Percentiles rank a stretch among this genome's conserved stretches.
Conservation (phyloP, 192 early-diverging fungal species). For the Coemansia sp. region DNA sequence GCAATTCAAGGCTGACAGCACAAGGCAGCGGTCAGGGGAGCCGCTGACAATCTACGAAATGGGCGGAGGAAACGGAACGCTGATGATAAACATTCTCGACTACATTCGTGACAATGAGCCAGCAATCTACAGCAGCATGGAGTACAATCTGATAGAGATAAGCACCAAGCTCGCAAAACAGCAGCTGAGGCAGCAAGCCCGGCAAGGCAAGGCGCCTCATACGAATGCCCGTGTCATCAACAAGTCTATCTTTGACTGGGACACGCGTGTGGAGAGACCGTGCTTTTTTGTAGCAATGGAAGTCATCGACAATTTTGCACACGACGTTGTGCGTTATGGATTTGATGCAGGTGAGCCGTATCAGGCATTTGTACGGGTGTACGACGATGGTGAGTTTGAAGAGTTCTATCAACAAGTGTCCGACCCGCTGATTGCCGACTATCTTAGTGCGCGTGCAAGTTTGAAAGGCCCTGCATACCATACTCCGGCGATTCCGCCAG, state of each 20-base stretch:
- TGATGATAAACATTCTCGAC: slow-evolving; percentile 92
- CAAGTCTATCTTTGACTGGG: slow-evolving; percentile 91
- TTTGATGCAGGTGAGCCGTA: slow-evolving; percentile 66
- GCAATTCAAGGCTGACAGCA: slow-evolving; percentile 64
- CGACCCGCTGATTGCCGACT: slow-evolving; percentile 76
- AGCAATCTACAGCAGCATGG: slow-evolving; percentile 71
- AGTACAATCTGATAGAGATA: slow-evolving; percentile 94
- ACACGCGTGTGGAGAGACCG: slow-evolving; percentile 61
- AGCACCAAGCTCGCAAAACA: slow-evolving; percentile 74
- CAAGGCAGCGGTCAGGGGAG: slow-evolving; percentile 43
- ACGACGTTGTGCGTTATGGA: slow-evolving; percentile 92
- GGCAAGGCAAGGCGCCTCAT: slow-evolving; percentile 41
- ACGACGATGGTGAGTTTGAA: slow-evolving; percentile 79
- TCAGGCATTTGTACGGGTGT: slow-evolving; percentile 80
- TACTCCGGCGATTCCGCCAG: slow-evolving; percentile 62
- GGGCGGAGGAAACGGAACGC: slow-evolving; percentile 94
- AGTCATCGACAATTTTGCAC: slow-evolving; percentile 97
- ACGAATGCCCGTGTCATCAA: slow-evolving; percentile 79
- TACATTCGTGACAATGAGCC: slow-evolving; percentile 78
- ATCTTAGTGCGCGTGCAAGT: slow-evolving; percentile 56
- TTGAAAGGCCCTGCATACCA: slow-evolving; percentile 48
- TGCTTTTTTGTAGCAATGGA: slow-evolving; percentile 98
- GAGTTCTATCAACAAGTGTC: slow-evolving; percentile 80
- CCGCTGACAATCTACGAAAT: slow-evolving; percentile 91
- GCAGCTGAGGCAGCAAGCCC: slow-evolving; percentile 59